Conservation (phyloP, 176 grass and related monocot genomes). For the Musa troglodytarum region DNA sequence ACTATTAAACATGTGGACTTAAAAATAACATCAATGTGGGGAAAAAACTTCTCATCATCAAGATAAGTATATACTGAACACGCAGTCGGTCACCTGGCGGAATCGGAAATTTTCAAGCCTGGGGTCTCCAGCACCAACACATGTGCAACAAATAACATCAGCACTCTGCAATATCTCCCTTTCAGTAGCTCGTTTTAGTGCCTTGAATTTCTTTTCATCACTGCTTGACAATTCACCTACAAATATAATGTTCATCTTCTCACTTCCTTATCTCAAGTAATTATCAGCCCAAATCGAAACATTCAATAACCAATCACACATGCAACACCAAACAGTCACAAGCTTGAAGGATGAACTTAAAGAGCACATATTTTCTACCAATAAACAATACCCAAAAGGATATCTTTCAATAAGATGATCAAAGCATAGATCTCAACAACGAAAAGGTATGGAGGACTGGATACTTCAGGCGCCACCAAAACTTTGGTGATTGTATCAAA, state of each 20-base stretch:
- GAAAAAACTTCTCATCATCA: neutral
- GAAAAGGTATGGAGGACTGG: neutral
- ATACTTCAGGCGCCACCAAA: neutral
- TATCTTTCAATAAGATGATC: neutral
- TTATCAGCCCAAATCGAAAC: neutral
- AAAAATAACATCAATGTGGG: neutral
- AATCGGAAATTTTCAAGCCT: constrained; percentile 95
- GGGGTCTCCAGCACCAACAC: constrained; percentile 98
- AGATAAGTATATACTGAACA: neutral
- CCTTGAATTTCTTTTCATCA: constrained; percentile 99
- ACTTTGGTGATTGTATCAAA: neutral
- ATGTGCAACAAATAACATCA: constrained; percentile 99
- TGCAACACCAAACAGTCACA: neutral
- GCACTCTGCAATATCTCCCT: constrained; percentile 99
- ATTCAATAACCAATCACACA: neutral
- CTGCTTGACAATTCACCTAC: constrained; percentile 92
- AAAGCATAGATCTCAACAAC: neutral
- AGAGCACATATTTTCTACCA: too few species aligned
- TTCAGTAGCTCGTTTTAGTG: constrained; percentile 96
- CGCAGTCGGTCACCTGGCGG: constrained; percentile 46
- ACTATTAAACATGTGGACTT: neutral
- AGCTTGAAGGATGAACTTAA: too few species aligned
- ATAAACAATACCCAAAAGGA: neutral
- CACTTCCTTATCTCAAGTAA: neutral
- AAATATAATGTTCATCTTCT: neutral